Percentiles rank a stretch among this genome's conserved stretches.
Conservation (phyloP, 345 rosid species). For the Diplotaxis tenuifolia region DNA sequence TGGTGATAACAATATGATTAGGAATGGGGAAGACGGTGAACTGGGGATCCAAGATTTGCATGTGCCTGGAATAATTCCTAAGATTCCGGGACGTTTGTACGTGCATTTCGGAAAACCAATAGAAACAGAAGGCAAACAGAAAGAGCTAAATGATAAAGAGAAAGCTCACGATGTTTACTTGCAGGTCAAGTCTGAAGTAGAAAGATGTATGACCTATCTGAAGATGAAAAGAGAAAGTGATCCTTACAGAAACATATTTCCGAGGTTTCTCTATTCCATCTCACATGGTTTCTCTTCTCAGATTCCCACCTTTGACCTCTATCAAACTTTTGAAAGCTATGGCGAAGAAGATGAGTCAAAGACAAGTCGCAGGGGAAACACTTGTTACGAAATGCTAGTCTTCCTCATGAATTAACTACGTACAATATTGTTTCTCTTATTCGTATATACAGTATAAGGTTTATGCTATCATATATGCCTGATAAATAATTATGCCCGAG, state of each 20-base stretch:
- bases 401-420: neutral
- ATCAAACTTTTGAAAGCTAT: neutral
- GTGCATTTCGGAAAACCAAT: slow-evolving; percentile 68
- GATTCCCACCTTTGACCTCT: slow-evolving; percentile 59
- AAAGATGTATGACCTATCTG: slow-evolving; percentile 48
- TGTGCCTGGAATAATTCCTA: slow-evolving; percentile 56
- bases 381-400: neutral
- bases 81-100: slow-evolving; percentile 70
- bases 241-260: slow-evolving; percentile 51
- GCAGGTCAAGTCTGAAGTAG: slow-evolving; percentile 57
- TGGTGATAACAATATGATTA: slow-evolving; percentile 3
- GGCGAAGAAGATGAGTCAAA: neutral
- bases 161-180: slow-evolving; percentile 50
- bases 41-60: slow-evolving; percentile 56
- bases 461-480: too few species aligned
- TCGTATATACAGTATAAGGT: neutral
- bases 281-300: slow-evolving; percentile 44
- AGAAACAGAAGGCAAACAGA: slow-evolving; percentile 56
- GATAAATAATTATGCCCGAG: too few species aligned
- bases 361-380: neutral
- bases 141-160: slow-evolving; percentile 47
- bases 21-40: slow-evolving; percentile 43
- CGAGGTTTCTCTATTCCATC: slow-evolving; percentile 44
- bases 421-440: neutral
- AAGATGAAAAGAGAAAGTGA: slow-evolving; percentile 54